These are phyloP conservation scores for Plasmodium gonderi DNA, from an alignment of 169 alveolate genomes.

Conservation along the genomic window DNA sequence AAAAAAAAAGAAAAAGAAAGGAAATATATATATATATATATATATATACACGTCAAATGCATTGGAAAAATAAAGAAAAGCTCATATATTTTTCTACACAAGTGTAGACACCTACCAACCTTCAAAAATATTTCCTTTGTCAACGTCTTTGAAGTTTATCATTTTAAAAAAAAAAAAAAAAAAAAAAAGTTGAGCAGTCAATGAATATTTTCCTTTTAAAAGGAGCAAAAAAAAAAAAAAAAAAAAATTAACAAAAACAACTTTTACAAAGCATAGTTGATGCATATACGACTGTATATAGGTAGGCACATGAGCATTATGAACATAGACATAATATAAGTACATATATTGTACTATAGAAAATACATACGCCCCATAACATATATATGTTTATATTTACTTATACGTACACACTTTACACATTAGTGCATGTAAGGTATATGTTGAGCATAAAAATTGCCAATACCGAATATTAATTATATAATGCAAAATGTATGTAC, in stretches of 20 bases:
- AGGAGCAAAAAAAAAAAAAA: neutral
- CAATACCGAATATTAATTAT: neutral
- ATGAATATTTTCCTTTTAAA: too few species aligned
- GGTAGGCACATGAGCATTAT: neutral
- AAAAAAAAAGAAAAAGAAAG: neutral
- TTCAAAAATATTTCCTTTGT: slow-evolving; percentile 23
- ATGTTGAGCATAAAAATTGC: neutral
- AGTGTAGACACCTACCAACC: neutral
- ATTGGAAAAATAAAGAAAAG: too few species aligned
- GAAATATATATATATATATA: neutral
- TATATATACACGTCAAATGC: neutral
- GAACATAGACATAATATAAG: too few species aligned
- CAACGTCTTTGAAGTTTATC: neutral
- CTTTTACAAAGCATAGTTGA: neutral
- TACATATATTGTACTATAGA: too few species aligned
- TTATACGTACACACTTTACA: too few species aligned
- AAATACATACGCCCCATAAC: too few species aligned
- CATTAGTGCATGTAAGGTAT: neutral
- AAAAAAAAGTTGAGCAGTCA: neutral
- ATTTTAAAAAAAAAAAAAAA: slow-evolving; percentile 5
- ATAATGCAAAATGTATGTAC: slow-evolving; percentile 23
- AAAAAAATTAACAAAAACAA: neutral
- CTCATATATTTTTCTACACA: neutral
- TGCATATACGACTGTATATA: neutral
- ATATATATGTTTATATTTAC: neutral